A percentile compares a stretch with the other conserved stretches of the same genome.
These are phyloP conservation scores for Nicotiana sylvestris DNA, from an alignment of 257 asterid genomes.

Conservation along the genomic window DNA sequence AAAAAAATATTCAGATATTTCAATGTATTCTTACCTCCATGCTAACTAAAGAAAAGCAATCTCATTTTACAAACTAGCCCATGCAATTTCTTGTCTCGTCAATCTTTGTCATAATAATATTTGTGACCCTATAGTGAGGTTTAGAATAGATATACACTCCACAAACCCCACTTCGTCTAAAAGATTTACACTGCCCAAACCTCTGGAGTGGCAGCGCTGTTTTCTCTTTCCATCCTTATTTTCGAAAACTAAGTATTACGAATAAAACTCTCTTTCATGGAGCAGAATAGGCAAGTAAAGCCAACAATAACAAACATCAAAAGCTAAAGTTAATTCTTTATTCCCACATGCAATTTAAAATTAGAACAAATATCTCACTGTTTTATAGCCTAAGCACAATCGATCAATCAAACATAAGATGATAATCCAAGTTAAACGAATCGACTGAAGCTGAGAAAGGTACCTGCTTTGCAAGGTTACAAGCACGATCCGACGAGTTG, in stretches of 20 bases:
- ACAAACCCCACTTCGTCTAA: no score
- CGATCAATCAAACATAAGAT: neutral
- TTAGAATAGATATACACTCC: neutral
- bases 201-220: neutral
- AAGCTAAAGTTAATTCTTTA: neutral
- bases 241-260: neutral
- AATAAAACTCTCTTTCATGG: neutral
- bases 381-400: neutral
- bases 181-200: neutral
- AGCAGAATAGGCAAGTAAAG: neutral
- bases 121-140: neutral
- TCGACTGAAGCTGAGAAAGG: neutral
- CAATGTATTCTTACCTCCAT: neutral
- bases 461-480: constrained; percentile 26
- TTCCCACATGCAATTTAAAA: neutral
- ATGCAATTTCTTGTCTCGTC: neutral
- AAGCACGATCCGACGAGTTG: constrained; percentile 24
- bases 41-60: neutral
- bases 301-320: neutral
- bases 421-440: neutral
- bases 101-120: neutral
- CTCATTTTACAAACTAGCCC: neutral
- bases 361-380: neutral
- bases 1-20: neutral
- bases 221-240: neutral